Evolutionary conservation across 2,329 filamentous ascomycete genomes (phyloP).

Genomic region (Fusarium pilosicola): DNA sequence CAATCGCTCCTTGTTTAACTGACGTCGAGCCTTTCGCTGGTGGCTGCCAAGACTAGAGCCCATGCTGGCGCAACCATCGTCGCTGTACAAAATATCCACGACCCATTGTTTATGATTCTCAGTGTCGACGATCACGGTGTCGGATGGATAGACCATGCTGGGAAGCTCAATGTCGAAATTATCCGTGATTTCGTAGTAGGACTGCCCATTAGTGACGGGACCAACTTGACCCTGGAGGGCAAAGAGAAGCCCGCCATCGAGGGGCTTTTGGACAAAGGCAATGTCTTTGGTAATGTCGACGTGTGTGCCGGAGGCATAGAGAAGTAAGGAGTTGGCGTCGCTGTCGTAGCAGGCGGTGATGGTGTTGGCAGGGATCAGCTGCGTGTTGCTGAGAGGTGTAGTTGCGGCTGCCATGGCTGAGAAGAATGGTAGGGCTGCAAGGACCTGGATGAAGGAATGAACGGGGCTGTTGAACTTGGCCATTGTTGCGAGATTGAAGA

Average conservation of each 20-base stretch:
- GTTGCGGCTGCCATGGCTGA: neutral
- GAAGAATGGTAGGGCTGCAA: neutral
- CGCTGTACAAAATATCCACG: neutral
- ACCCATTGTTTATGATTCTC: neutral
- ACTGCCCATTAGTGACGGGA: neutral
- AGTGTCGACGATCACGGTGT: neutral
- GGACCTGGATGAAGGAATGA: neutral
- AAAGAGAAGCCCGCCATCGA: neutral
- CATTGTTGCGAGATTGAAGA: neutral
- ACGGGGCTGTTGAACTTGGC: neutral
- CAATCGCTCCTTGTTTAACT: no score
- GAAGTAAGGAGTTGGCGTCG: neutral
- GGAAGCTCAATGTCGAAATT: neutral
- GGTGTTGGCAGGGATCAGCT: neutral
- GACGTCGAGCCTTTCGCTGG: neutral
- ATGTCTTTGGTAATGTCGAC: neutral
- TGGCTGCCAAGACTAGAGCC: neutral
- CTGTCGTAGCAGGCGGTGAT: neutral
- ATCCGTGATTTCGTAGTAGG: neutral
- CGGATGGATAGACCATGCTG: neutral
- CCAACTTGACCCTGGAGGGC: neutral
- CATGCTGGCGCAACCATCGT: neutral
- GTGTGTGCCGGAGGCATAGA: neutral
- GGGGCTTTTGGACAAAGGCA: neutral
- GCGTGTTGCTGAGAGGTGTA: neutral